phyloP scores from a whole-genome alignment of 192 early-diverging fungal species.

The Helicostylum pulchrum region DNA sequence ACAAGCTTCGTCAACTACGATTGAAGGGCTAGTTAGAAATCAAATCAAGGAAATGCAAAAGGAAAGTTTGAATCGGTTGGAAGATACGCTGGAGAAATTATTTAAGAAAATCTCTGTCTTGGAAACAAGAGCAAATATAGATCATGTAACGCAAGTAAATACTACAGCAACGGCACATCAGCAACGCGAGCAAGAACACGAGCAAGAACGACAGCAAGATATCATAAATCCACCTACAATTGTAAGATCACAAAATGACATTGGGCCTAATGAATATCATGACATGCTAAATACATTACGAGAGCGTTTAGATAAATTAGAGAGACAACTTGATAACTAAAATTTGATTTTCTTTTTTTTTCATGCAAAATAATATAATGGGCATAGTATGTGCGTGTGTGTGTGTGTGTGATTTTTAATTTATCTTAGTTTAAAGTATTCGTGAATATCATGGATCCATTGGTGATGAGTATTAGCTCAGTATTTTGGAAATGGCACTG shows the following conservation, averaged over 20 bases:
- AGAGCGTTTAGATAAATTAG: conserved; percentile 31
- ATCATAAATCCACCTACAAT: conserved; percentile 25
- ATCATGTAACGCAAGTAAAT: background rate
- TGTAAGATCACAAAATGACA: conserved; percentile 34
- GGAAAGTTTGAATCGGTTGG: conserved; percentile 47
- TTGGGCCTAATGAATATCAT: conserved; percentile 29
- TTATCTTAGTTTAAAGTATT: no score
- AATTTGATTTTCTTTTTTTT: background rate
- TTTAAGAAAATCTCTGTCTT: conserved; percentile 11
- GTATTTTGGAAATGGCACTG: no score
- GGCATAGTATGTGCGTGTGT: no score
- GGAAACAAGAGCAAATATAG: background rate
- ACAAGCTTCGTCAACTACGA: conserved; percentile 66
- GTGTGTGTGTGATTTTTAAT: no score
- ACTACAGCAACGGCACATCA: no score
- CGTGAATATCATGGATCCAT: no score
- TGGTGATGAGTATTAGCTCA: no score
- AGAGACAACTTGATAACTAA: conserved; percentile 24
- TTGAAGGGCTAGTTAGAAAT: conserved; percentile 69
- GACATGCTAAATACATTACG: conserved; percentile 20
- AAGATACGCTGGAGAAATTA: conserved; percentile 38
- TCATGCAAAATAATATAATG: no score
- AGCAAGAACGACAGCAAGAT: background rate
- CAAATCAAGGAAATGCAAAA: conserved; percentile 76
- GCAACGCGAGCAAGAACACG: background rate